A percentile compares a stretch with the other conserved stretches of the same genome.
phyloP scores from a whole-genome alignment of 2,329 filamentous ascomycete species.

The Ustilaginoidea virens region DNA sequence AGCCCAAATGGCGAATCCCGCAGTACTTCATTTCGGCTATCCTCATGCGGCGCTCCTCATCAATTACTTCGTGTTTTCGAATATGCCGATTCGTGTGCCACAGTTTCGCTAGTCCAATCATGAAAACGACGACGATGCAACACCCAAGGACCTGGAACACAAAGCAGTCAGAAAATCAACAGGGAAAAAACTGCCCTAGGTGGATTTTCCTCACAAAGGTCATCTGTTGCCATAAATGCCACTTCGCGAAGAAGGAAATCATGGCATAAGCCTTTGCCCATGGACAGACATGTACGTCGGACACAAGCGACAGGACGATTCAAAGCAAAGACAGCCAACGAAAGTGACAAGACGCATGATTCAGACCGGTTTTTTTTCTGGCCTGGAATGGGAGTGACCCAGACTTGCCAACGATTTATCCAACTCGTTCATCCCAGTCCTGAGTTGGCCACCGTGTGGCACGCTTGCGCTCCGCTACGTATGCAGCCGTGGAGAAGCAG shows the following conservation, averaged over 20 bases:
- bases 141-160: constrained; percentile 49
- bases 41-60: constrained; percentile 47
- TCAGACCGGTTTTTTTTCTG: not conserved
- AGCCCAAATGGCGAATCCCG: constrained; percentile 24
- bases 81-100: constrained; percentile 41
- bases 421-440: too few relatives aligned
- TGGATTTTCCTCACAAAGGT: constrained; percentile 52
- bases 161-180: not conserved
- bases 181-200: not conserved
- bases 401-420: too few relatives aligned
- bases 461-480: too few relatives aligned
- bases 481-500: constrained; percentile 1
- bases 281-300: too few relatives aligned
- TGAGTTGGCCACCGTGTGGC: too few relatives aligned
- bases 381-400: too few relatives aligned
- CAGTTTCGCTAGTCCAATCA: constrained; percentile 52
- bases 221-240: constrained; percentile 81
- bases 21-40: constrained; percentile 38
- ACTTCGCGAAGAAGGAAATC: constrained; percentile 46
- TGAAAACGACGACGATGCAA: constrained; percentile 55
- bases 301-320: not conserved
- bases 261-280: constrained; percentile 11
- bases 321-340: not conserved
- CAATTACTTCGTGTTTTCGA: constrained; percentile 44
- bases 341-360: constrained; percentile 1